Conservation (phyloP, 2,329 filamentous ascomycete species). For the Periconia sp. region DNA sequence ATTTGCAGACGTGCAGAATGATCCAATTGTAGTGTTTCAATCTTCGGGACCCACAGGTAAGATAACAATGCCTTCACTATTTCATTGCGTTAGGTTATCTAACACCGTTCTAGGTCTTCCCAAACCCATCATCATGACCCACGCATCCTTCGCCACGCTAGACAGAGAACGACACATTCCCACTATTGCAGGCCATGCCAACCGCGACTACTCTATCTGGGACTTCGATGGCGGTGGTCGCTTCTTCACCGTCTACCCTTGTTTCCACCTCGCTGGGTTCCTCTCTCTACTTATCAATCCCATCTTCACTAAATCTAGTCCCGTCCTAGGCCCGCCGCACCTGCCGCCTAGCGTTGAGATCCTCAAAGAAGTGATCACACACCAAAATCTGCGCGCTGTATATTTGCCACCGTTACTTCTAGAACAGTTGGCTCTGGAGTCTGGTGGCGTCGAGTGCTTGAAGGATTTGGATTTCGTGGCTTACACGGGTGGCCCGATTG, state of each 20-base stretch:
- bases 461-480: slow-evolving; percentile 17
- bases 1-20: slow-evolving; percentile 25
- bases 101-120: slow-evolving; percentile 27
- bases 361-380: slow-evolving; percentile 15
- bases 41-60: slow-evolving; percentile 42
- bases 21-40: slow-evolving; percentile 35
- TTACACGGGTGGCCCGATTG: slow-evolving; percentile 18
- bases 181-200: slow-evolving; percentile 6
- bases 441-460: slow-evolving; percentile 18
- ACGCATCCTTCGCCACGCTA: slow-evolving; percentile 16
- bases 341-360: slow-evolving; percentile 16
- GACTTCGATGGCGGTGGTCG: slow-evolving; percentile 14
- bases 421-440: slow-evolving; percentile 14
- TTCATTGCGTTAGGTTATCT: neutral
- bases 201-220: slow-evolving; percentile 20
- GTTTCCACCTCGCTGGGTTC: slow-evolving; percentile 17
- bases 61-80: neutral
- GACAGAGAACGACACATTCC: slow-evolving; percentile 16
- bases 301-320: slow-evolving; percentile 20
- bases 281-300: slow-evolving; percentile 15
- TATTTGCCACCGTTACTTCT: slow-evolving; percentile 19
- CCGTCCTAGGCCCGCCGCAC: slow-evolving; percentile 16
- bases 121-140: slow-evolving; percentile 34
- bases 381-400: slow-evolving; percentile 15
- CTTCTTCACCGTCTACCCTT: slow-evolving; percentile 20